A percentile compares a stretch with the other conserved stretches of the same genome.
phyloP scores from a whole-genome alignment of 306 rosid genomes.

The Castanea sativa region DNA sequence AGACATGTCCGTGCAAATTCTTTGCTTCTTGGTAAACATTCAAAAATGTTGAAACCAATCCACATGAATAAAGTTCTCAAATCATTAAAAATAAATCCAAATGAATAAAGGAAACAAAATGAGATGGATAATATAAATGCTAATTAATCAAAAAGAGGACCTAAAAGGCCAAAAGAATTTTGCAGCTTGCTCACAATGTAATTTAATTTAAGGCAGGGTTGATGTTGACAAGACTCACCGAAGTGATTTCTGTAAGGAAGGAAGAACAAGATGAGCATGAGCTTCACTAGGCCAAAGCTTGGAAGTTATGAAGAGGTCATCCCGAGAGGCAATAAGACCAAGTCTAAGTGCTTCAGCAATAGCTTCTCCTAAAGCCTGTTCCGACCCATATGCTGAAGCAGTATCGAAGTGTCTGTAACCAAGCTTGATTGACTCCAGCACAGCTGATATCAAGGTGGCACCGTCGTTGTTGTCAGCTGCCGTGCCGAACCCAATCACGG shows the following conservation, averaged over 20 bases:
- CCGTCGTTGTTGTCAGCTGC: background rate
- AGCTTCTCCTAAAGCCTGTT: constrained; percentile 4
- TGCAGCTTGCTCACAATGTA: no score
- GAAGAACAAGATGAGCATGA: constrained; percentile 4
- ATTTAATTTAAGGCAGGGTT: no score
- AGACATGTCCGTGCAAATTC: no score
- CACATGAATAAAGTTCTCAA: no score
- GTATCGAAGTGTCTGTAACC: constrained; percentile 9
- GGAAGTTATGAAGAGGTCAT: background rate
- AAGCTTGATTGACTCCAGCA: background rate
- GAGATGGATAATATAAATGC: no score
- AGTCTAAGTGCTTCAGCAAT: background rate
- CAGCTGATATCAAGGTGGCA: background rate
- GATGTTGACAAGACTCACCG: background rate
- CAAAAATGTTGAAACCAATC: no score
- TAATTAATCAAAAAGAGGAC: no score
- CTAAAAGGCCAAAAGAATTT: no score
- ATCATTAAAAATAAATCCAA: no score
- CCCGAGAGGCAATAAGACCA: background rate
- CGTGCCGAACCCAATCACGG: constrained; percentile 6
- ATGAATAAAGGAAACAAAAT: no score
- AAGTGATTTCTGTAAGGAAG: background rate
- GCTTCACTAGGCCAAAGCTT: background rate
- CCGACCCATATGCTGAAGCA: background rate
- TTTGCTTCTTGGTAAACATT: no score